Percentiles rank a stretch among this genome's conserved stretches.
Evolutionary conservation across 805 yeast species (phyloP).

Genomic region (Tetrapisispora iriomotensis): DNA sequence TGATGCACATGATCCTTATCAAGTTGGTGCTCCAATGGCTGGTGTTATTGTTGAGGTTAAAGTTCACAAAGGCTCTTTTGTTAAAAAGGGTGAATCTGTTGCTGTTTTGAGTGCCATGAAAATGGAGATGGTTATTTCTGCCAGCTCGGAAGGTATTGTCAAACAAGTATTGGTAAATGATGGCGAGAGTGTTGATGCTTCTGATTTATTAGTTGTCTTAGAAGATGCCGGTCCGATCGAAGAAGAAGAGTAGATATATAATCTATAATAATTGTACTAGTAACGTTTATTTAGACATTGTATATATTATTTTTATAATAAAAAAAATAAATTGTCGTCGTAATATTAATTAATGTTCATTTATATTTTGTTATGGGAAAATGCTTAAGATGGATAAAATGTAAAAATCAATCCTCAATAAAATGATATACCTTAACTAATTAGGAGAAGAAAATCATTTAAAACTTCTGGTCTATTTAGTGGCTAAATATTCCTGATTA

Average conservation of each 20-base stretch:
- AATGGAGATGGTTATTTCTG: conserved; percentile 98
- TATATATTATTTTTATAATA: neutral
- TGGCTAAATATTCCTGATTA: too few species aligned
- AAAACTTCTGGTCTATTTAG: too few species aligned
- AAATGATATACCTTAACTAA: too few species aligned
- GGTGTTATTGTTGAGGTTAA: conserved; percentile 96
- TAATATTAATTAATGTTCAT: too few species aligned
- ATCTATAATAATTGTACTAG: neutral
- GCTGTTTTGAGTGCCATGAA: conserved; percentile 96
- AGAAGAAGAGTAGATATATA: conserved; percentile 3
- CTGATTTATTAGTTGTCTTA: conserved; percentile 69
- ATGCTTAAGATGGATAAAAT: too few species aligned
- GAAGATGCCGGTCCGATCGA: conserved; percentile 22
- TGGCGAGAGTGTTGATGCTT: conserved; percentile 93
- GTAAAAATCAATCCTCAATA: too few species aligned
- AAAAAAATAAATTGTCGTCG: too few species aligned
- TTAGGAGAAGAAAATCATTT: too few species aligned
- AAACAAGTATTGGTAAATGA: conserved; percentile 69
- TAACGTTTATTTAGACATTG: neutral
- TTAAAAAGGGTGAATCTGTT: conserved; percentile 92
- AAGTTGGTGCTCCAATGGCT: conserved; percentile 98
- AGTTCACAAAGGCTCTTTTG: conserved; percentile 76
- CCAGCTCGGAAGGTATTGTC: conserved; percentile 80
- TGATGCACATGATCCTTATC: conserved; percentile 73
- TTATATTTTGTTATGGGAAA: too few species aligned